Conservation (phyloP, 176 grass and related monocot species). For the Guadua angustifolia region DNA sequence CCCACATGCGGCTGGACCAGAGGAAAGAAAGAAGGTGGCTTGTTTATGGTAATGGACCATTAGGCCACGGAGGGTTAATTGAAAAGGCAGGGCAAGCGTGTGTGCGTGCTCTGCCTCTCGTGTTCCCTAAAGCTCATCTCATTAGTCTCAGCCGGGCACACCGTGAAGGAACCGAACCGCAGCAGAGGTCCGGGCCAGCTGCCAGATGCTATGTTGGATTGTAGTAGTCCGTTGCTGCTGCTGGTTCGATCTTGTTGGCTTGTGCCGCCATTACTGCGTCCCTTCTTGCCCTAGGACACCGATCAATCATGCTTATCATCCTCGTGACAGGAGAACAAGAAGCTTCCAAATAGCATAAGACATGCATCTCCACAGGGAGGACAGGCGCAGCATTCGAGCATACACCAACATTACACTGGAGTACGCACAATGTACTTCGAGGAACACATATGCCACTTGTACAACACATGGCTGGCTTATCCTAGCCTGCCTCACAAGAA, state of each 20-base stretch:
- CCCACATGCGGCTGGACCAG: conserved; percentile 35
- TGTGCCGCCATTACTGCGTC: conserved; percentile 11
- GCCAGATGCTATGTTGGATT: background rate
- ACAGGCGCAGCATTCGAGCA: too few relatives aligned
- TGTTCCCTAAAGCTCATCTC: conserved; percentile 39
- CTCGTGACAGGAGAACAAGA: background rate
- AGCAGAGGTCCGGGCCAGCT: background rate
- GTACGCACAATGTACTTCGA: background rate
- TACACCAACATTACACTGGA: background rate
- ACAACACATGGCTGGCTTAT: background rate
- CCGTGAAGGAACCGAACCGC: background rate
- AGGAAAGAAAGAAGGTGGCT: background rate
- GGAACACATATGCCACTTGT: background rate
- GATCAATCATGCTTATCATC: background rate
- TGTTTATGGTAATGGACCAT: conserved; percentile 28
- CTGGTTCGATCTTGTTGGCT: conserved; percentile 18
- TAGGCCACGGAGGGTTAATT: background rate
- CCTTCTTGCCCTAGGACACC: conserved; percentile 9
- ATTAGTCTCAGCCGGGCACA: background rate
- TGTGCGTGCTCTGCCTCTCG: conserved; percentile 10
- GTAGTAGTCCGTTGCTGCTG: background rate
- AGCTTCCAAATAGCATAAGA: conserved; percentile 18
- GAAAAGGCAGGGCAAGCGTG: conserved; percentile 19
- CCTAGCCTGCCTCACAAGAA: background rate
- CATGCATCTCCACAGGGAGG: background rate